Conservation (phyloP, 306 rosid species). For the Gastrolobium bilobum region DNA sequence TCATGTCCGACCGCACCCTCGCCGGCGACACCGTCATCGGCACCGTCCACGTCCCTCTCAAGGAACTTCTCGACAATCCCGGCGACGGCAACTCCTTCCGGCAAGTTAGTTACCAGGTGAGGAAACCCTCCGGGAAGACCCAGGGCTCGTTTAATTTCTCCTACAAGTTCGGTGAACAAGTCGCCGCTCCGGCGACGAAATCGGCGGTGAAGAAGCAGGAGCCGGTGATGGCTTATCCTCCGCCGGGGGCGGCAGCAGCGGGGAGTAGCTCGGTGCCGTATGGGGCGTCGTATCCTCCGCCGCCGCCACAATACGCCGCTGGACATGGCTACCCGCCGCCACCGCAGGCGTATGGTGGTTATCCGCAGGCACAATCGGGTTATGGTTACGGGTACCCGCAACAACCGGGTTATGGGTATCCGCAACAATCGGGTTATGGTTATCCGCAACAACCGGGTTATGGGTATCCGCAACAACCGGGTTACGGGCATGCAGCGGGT, state of each 20-base stretch:
- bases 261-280: conserved; percentile 49
- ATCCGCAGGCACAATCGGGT: conserved; percentile 36
- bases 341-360: conserved; percentile 6
- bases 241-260: neutral
- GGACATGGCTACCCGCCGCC: conserved; percentile 40
- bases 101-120: conserved; percentile 66
- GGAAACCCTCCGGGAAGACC: conserved; percentile 63
- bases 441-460: conserved; percentile 33
- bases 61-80: conserved; percentile 64
- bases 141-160: conserved; percentile 67
- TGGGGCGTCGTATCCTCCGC: conserved; percentile 28
- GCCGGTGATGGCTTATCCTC: conserved; percentile 52
- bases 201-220: neutral
- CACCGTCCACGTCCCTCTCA: conserved; percentile 61
- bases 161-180: conserved; percentile 50
- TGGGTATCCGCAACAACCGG: conserved; percentile 44
- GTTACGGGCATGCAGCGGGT: conserved; percentile 58
- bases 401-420: conserved; percentile 25
- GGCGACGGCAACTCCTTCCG: conserved; percentile 44
- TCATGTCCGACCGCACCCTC: conserved; percentile 62
- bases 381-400: conserved; percentile 41
- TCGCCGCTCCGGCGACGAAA: neutral
- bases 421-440: conserved; percentile 25
- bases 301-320: neutral
- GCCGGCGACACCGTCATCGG: conserved; percentile 70